phyloP scores from a whole-genome alignment of 1,139 yeast genomes.

The Nematodospora anomalae region DNA sequence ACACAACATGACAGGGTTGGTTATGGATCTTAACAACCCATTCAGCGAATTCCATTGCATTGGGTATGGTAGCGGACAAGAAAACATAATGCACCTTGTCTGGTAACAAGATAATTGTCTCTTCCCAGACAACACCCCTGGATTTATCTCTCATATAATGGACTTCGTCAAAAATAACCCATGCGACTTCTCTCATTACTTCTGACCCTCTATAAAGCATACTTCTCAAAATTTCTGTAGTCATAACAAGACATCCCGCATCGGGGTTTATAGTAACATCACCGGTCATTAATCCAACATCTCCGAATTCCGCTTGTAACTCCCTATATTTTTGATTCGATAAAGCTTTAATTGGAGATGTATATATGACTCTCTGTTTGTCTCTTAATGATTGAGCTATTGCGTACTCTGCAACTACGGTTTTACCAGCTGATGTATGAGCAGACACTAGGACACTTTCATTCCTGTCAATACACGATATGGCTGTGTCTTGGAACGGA shows the following conservation, averaged over 20 bases:
- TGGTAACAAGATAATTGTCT: slow-evolving; percentile 90
- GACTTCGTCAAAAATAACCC: slow-evolving; percentile 95
- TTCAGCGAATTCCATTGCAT: slow-evolving; percentile 97
- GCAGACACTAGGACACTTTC: slow-evolving; percentile 98
- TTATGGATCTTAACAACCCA: slow-evolving; percentile 95
- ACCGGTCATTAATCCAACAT: slow-evolving; percentile 97
- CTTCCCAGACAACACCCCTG: slow-evolving; percentile 99
- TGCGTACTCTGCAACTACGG: slow-evolving; percentile 98
- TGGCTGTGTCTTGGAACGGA: slow-evolving; percentile 95
- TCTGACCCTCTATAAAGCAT: slow-evolving; percentile 95
- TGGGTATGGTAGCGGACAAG: slow-evolving; percentile 95
- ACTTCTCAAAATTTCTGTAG: slow-evolving; percentile 90
- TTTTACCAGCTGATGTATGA: slow-evolving; percentile 98
- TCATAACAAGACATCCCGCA: slow-evolving; percentile 96
- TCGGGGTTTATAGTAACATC: slow-evolving; percentile 97
- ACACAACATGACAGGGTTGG: slow-evolving; percentile 98
- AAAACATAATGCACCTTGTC: slow-evolving; percentile 89
- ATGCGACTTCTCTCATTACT: slow-evolving; percentile 93
- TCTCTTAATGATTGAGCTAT: slow-evolving; percentile 91
- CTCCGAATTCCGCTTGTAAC: slow-evolving; percentile 86
- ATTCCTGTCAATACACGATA: slow-evolving; percentile 88
- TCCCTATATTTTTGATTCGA: slow-evolving; percentile 97
- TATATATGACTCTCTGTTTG: slow-evolving; percentile 91
- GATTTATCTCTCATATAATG: slow-evolving; percentile 95
- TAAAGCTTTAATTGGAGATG: slow-evolving; percentile 96